Percentiles rank a stretch among this genome's conserved stretches.
Conservation (phyloP, 495 filamentous ascomycete genomes). For the Neurospora sp. region DNA sequence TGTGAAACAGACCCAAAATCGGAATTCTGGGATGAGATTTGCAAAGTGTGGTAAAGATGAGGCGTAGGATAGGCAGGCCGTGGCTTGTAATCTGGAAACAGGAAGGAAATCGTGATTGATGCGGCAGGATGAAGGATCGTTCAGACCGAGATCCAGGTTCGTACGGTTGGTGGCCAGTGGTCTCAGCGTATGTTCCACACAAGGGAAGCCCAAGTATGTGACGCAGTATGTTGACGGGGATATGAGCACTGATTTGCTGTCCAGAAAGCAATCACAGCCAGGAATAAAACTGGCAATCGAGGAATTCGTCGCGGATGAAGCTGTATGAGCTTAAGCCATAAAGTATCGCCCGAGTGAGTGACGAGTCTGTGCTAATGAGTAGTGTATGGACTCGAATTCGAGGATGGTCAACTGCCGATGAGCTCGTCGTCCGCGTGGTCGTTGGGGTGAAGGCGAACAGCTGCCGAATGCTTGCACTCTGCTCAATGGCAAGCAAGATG, state of each 20-base stretch:
- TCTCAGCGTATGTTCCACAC: neutral
- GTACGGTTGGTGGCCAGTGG: neutral
- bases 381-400: neutral
- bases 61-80: neutral
- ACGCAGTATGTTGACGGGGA: neutral
- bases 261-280: neutral
- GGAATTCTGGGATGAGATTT: neutral
- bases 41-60: neutral
- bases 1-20: neutral
- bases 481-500: neutral
- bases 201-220: neutral
- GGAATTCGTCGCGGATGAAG: neutral
- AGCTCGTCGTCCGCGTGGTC: neutral
- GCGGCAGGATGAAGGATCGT: neutral
- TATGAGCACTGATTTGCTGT: neutral
- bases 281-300: neutral
- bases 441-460: neutral
- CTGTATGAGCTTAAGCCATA: neutral
- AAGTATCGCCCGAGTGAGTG: neutral
- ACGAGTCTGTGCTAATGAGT: neutral
- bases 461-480: neutral
- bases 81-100: neutral
- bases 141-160: neutral
- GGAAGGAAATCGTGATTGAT: neutral
- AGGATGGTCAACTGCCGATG: neutral